phyloP scores from a whole-genome alignment of 305 asterid species.

The Fraxinus latifolia region DNA sequence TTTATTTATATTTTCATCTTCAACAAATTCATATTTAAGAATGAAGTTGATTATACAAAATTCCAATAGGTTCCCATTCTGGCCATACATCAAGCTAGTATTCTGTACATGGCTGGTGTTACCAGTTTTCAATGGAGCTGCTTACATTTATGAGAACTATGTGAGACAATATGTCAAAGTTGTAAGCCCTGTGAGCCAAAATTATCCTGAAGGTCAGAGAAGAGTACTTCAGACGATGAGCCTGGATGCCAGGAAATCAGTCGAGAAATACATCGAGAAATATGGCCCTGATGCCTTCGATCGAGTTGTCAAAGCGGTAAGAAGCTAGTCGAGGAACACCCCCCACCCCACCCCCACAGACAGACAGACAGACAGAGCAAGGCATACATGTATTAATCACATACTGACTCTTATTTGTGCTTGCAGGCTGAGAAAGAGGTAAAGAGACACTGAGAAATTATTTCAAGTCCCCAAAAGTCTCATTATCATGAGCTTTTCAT shows the following conservation, averaged over 20 bases:
- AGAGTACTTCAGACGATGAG: slow-evolving; percentile 89
- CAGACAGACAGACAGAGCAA: background rate
- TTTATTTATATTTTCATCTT: background rate
- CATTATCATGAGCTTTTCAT: background rate
- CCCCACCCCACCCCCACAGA: background rate
- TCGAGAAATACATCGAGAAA: slow-evolving; percentile 68
- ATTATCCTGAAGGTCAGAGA: slow-evolving; percentile 57
- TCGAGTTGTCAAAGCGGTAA: slow-evolving; percentile 72
- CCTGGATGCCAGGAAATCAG: slow-evolving; percentile 81
- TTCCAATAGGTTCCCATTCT: slow-evolving; percentile 69
- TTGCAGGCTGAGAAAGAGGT: slow-evolving; percentile 12
- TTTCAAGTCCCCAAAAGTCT: background rate
- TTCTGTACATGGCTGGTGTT: slow-evolving; percentile 29
- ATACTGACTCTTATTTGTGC: background rate
- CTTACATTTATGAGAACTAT: slow-evolving; percentile 58
- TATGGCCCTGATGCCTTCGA: slow-evolving; percentile 83
- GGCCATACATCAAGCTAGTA: slow-evolving; percentile 52
- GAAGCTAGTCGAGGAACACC: background rate
- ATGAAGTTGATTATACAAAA: background rate
- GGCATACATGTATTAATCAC: background rate
- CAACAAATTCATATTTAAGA: background rate
- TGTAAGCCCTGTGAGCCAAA: slow-evolving; percentile 48
- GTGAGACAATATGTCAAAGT: slow-evolving; percentile 69
- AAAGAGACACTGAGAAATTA: background rate
- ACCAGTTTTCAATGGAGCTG: slow-evolving; percentile 48